Evolutionary conservation across 306 rosid genomes (phyloP).

Genomic region (Canavalia gladiata): DNA sequence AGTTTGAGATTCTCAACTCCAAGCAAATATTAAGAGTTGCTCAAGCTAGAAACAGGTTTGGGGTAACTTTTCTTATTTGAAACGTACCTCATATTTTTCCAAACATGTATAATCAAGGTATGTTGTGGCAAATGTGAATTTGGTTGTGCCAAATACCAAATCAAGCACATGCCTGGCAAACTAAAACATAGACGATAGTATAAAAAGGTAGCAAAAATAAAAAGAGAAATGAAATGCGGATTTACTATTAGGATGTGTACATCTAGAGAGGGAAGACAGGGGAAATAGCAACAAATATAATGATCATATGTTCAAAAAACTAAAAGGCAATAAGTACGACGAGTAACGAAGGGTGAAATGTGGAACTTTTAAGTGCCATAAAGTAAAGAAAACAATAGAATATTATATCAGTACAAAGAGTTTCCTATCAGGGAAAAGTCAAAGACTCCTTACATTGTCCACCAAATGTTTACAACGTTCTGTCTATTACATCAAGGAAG

Average conservation of each 20-base stretch:
- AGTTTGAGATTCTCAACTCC: background rate
- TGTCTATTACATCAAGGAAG: background rate
- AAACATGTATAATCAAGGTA: background rate
- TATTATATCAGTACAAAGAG: background rate
- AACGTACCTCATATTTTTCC: background rate
- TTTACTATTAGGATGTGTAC: too few species aligned
- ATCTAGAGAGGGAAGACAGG: too few species aligned
- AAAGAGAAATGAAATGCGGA: too few species aligned
- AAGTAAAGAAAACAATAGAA: background rate
- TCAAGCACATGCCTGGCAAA: too few species aligned
- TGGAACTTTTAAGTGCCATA: background rate
- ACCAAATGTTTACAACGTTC: conserved; percentile 39
- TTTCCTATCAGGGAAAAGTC: background rate
- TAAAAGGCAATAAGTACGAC: background rate
- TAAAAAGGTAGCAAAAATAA: background rate
- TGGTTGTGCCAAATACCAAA: too few species aligned
- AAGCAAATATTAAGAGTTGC: background rate
- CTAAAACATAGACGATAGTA: too few species aligned
- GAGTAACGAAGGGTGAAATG: background rate
- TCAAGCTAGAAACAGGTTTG: background rate
- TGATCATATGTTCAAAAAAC: background rate
- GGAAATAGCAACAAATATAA: too few species aligned
- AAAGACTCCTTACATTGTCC: background rate
- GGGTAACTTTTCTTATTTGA: background rate
- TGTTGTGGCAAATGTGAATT: background rate